These are phyloP conservation scores for Neurospora sp. DNA, from an alignment of 2,329 filamentous ascomycete species.

Conservation along the genomic window DNA sequence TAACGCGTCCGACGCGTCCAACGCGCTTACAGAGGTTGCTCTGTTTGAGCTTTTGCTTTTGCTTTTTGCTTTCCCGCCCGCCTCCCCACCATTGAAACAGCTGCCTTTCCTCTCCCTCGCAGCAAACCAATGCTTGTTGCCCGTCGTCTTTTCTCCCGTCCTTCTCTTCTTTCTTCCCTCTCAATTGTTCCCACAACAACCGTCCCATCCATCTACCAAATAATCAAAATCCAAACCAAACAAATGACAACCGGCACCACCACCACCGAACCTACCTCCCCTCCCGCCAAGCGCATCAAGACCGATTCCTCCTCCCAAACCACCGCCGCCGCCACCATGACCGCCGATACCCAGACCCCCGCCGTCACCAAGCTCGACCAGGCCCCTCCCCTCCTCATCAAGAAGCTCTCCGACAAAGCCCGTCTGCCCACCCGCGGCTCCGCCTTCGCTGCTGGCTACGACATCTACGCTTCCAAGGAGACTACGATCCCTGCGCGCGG, in stretches of 20 bases:
- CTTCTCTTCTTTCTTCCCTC: neutral
- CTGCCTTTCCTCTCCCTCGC: constrained; percentile 5
- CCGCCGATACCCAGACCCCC: constrained; percentile 12
- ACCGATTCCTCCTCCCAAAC: constrained; percentile 27
- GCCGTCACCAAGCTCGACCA: constrained; percentile 28
- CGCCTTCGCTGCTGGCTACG: constrained; percentile 85
- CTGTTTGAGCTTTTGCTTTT: neutral
- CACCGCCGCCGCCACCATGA: constrained; percentile 21
- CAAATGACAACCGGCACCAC: constrained; percentile 29
- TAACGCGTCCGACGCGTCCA: constrained; percentile 22
- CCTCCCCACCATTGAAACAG: constrained; percentile 6
- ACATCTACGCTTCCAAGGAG: constrained; percentile 72
- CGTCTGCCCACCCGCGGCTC: constrained; percentile 80
- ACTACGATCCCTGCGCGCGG: constrained; percentile 71
- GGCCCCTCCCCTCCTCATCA: constrained; percentile 64
- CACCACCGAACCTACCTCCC: constrained; percentile 55
- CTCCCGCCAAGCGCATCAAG: constrained; percentile 73
- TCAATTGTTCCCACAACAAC: neutral
- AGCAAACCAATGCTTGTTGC: neutral
- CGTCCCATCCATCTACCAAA: constrained; percentile 1
- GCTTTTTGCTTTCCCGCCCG: neutral
- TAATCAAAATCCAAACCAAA: no score
- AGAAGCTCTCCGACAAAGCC: constrained; percentile 77
- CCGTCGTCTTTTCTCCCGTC: neutral
- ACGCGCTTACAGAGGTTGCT: neutral